Percentiles rank a stretch among this genome's conserved stretches.
Evolutionary conservation across 192 early-diverging fungal genomes (phyloP).

Genomic region (Rhizophagus clarus): DNA sequence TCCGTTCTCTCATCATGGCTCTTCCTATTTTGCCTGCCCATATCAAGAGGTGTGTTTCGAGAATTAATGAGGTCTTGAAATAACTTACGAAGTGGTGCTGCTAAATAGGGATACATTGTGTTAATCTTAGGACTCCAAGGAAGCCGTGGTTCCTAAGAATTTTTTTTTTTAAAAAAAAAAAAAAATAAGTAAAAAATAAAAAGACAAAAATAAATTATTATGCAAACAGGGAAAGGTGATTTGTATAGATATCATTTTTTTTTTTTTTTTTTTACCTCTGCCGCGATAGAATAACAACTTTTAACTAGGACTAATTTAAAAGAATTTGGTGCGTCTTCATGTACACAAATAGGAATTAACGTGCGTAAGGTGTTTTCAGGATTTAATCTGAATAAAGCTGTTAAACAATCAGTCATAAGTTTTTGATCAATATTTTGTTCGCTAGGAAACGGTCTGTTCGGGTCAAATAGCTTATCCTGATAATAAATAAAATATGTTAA

Average conservation of each 20-base stretch:
- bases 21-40: slow-evolving; percentile 43
- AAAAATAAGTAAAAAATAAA: neutral
- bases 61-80: slow-evolving; percentile 56
- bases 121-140: slow-evolving; percentile 72
- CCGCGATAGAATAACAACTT: slow-evolving; percentile 71
- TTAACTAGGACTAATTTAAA: slow-evolving; percentile 83
- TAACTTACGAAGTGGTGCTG: slow-evolving; percentile 60
- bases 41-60: slow-evolving; percentile 39
- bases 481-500: neutral
- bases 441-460: slow-evolving; percentile 47
- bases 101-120: slow-evolving; percentile 57
- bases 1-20: slow-evolving; percentile 67
- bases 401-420: slow-evolving; percentile 73
- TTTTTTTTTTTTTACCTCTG: slow-evolving; percentile 42
- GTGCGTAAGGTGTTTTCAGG: slow-evolving; percentile 68
- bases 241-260: neutral
- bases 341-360: slow-evolving; percentile 71
- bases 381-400: slow-evolving; percentile 75
- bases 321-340: slow-evolving; percentile 66
- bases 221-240: neutral
- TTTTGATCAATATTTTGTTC: slow-evolving; percentile 73
- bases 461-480: slow-evolving; percentile 70
- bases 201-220: neutral
- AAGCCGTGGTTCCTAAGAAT: slow-evolving; percentile 47
- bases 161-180: neutral